phyloP scores from a whole-genome alignment of 768 basidiomycete species.

The Leccinum pellstonianum region DNA sequence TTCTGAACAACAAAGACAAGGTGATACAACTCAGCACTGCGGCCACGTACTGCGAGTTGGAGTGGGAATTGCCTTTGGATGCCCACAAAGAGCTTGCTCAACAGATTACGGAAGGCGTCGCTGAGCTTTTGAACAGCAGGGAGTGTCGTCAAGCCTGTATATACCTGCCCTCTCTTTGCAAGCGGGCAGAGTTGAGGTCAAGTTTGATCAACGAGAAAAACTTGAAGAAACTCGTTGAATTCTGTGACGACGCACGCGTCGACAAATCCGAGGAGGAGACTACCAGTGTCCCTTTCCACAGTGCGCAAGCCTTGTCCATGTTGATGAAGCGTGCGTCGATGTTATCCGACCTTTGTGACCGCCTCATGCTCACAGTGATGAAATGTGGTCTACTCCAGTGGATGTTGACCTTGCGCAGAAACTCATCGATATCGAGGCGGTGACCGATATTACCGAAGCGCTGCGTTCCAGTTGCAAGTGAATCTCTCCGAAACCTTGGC shows the following conservation, averaged over 20 bases:
- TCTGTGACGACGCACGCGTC: conserved; percentile 15
- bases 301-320: conserved; percentile 27
- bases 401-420: conserved; percentile 9
- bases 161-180: conserved; percentile 31
- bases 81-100: conserved; percentile 3
- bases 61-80: conserved; percentile 20
- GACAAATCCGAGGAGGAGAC: conserved; percentile 16
- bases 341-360: background rate
- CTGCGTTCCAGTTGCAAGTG: conserved; percentile 20
- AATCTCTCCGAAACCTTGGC: background rate
- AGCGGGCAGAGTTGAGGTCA: conserved; percentile 11
- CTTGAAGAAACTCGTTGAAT: conserved; percentile 17
- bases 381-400: conserved; percentile 6
- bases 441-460: conserved; percentile 19
- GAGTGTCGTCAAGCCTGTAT: conserved; percentile 26
- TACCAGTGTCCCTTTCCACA: conserved; percentile 22
- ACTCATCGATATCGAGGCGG: conserved; percentile 17
- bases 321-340: conserved; percentile 22
- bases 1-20: conserved; percentile 16
- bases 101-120: conserved; percentile 11
- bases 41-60: conserved; percentile 27
- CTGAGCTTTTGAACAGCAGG: conserved; percentile 13
- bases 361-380: background rate
- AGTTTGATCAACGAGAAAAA: conserved; percentile 19
- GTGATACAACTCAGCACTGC: conserved; percentile 27